phyloP scores from a whole-genome alignment of 2,329 filamentous ascomycete genomes.

The Saccharata proteae region DNA sequence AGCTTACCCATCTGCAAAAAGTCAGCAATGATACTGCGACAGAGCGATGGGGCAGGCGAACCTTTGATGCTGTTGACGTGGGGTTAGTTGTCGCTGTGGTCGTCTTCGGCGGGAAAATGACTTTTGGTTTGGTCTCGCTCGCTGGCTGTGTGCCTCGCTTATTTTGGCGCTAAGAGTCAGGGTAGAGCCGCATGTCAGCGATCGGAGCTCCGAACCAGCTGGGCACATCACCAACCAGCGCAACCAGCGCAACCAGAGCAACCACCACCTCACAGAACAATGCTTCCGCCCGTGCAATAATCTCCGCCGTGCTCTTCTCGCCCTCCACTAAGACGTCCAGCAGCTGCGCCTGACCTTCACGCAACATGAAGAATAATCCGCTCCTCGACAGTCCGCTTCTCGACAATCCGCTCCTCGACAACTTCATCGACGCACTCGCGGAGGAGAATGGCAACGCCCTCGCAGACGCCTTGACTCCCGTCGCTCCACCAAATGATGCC shows the following conservation, averaged over 20 bases:
- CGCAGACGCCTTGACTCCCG: conserved; percentile 62
- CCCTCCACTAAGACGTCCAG: background rate
- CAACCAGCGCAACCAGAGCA: conserved; percentile 1
- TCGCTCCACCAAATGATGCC: conserved; percentile 49
- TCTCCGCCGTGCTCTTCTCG: background rate
- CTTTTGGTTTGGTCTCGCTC: conserved; percentile 15
- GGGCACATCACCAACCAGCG: conserved; percentile 5
- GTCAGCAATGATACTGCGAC: conserved; percentile 4
- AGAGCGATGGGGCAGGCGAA: conserved; percentile 1
- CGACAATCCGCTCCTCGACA: conserved; percentile 60
- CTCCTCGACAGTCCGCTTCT: no score
- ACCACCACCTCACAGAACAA: background rate
- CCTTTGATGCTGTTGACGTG: conserved; percentile 10
- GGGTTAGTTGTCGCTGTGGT: conserved; percentile 10
- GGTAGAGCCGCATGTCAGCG: conserved; percentile 6
- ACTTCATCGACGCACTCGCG: conserved; percentile 59
- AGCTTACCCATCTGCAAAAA: conserved; percentile 11
- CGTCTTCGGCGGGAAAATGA: conserved; percentile 10
- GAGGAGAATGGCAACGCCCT: conserved; percentile 58
- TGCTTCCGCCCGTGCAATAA: background rate
- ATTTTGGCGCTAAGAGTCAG: conserved; percentile 3
- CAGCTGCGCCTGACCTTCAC: conserved; percentile 6
- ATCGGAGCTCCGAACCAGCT: background rate
- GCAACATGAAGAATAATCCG: no score
- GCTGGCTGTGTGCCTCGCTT: conserved; percentile 8